Percentiles rank a stretch among this genome's conserved stretches.
phyloP scores from a whole-genome alignment of 176 grass and related monocot genomes.

The Cenchrus americanus region DNA sequence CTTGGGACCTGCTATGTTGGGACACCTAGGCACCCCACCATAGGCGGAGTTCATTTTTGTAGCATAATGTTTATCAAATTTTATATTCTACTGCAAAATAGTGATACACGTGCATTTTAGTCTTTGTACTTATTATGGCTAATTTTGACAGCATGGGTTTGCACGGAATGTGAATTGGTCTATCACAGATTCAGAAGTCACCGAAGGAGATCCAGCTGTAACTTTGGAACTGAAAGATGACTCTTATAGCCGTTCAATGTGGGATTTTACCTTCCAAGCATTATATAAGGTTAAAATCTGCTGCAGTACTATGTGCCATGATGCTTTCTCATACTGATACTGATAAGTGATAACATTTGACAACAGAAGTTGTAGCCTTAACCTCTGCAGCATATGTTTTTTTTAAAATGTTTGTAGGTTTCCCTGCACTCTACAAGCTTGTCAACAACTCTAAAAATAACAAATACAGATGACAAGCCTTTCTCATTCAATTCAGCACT shows the following conservation, averaged over 20 bases:
- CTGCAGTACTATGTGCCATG: constrained; percentile 13
- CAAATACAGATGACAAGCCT: constrained; percentile 76
- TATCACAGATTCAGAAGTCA: constrained; percentile 76
- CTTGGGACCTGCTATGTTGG: too few relatives aligned
- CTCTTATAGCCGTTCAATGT: constrained; percentile 89
- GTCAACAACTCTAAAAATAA: constrained; percentile 76
- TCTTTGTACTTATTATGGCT: constrained; percentile 11
- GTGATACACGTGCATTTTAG: background rate
- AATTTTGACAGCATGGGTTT: constrained; percentile 81
- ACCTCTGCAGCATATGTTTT: constrained; percentile 23
- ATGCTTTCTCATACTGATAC: constrained; percentile 10
- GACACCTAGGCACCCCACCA: too few relatives aligned
- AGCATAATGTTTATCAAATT: constrained; percentile 18
- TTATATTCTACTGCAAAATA: background rate
- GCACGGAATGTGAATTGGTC: constrained; percentile 96
- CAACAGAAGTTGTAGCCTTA: constrained; percentile 15
- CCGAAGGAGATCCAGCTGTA: constrained; percentile 68
- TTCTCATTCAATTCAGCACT: constrained; percentile 87
- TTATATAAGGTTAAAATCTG: constrained; percentile 74
- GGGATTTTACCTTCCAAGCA: constrained; percentile 98
- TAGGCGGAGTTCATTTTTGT: too few relatives aligned
- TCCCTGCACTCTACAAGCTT: constrained; percentile 67
- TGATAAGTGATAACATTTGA: background rate
- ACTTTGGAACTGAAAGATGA: constrained; percentile 90
- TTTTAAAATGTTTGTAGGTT: constrained; percentile 55